A percentile compares a stretch with the other conserved stretches of the same genome.
Conservation (phyloP, 352 stramenopile species). For the Pythium brachiatum region DNA sequence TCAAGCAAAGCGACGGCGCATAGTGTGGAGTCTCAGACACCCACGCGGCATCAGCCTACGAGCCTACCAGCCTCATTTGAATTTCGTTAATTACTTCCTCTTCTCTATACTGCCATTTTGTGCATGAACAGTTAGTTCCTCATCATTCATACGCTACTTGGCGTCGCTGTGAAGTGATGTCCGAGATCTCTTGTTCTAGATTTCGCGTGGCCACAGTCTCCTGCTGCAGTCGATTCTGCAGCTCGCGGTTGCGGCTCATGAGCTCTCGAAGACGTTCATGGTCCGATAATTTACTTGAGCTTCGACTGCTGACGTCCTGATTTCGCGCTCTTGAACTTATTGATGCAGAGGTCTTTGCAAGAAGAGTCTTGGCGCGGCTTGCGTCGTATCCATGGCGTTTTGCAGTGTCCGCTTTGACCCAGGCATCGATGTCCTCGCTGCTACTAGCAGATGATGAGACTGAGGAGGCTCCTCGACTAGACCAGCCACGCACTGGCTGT, state of each 20-base stretch:
- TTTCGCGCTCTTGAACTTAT: neutral
- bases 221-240: constrained; percentile 71
- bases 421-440: constrained; percentile 4
- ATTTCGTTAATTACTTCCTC: neutral
- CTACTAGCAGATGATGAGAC: constrained; percentile 19
- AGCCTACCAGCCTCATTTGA: too few species aligned
- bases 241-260: constrained; percentile 75
- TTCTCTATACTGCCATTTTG: too few species aligned
- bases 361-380: neutral
- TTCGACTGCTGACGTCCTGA: neutral
- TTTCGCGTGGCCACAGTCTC: constrained; percentile 69
- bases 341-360: neutral
- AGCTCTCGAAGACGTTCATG: constrained; percentile 68
- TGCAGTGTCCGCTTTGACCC: neutral
- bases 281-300: constrained; percentile 29
- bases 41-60: too few species aligned
- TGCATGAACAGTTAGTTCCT: too few species aligned
- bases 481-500: constrained; percentile 17
- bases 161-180: constrained; percentile 36
- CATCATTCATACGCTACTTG: neutral
- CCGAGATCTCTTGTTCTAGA: constrained; percentile 69
- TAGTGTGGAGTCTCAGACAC: neutral
- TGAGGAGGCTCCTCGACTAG: constrained; percentile 14
- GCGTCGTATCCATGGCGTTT: neutral
- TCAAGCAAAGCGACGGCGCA: neutral